Base-by-base conservation (phyloP, 2,329 filamentous ascomycete species). In the Colletotrichum shisoi region DNA sequence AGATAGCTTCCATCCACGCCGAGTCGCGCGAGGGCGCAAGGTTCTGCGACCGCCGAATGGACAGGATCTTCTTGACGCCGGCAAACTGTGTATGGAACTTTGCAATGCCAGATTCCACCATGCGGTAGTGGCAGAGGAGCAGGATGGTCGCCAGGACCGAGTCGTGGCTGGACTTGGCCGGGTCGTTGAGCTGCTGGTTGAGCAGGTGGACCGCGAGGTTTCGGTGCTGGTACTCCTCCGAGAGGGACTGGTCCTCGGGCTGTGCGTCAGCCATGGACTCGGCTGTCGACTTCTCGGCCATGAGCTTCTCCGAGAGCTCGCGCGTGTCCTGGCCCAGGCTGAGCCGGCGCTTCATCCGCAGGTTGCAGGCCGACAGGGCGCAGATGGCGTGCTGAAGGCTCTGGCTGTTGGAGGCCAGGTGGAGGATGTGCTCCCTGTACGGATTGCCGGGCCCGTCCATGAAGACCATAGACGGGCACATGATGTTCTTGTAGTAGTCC, bases 61-160 rank as follows among this genome's bases (percentile, higher is more conserved):
- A 87, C 12, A 97, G 85, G 39, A 98, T 88, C 81, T 96, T 96
- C 79, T 93, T 94, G 45, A 97, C 93, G 0, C 94, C 94, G 0
- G 93, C 93, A 73, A 97, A 93, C 75, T 97, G 94, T 0, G 92
- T 95, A 71, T 93, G 92, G 79, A 97, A 97, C 73, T 94, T 94
- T 21, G 92, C 93, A 71, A 97, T 90, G 3, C 94, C 94, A 1
- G 92, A 95, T 77, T 97, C 94, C 69, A 93, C 95, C 80, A 97
- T 93, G 71, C 96, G 91, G 76, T 96, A 97, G 68, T 97, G 89
- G 75, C 93, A 97, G 3, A 97, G 84, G 9, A 97, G 86, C 45
- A 97, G 85, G 42, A 97, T 87, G 4, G 93, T 96, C 3, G 93
- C 94, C 37, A 97, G 83, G 4, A 95, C 91, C 0, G 92, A 94